Evolutionary conservation across 768 basidiomycete genomes (phyloP), one percentile per base, ranked within the genome.

Genomic region (Coprinopsis cinerea): DNA sequence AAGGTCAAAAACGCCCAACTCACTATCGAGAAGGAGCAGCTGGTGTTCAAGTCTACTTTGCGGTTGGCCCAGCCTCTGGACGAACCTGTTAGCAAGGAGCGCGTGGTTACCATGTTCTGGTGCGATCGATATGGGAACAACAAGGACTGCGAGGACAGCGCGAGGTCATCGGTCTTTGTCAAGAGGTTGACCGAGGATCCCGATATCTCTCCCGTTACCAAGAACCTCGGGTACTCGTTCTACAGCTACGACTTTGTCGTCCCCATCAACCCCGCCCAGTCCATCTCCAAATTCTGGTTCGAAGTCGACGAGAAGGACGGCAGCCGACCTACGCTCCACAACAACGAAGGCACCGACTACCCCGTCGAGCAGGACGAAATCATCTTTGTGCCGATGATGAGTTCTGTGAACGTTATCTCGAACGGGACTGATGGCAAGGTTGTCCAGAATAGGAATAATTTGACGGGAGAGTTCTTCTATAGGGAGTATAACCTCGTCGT

Each of bases 241-340:
- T 61, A 67, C 30, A 67, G 69, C 54, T 77, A 74, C 60, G 60
- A 70, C 47, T 75, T 73, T 52, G 57, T 71, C n/a, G 71, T 71
- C 4, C 69, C 69, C 2, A 64, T 76, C 49, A 58, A 70, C 55
- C 53, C 67, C 5, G 50, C 64, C 4, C 60, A 59, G 7, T 75
- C 74, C n/a, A 66, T 78, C 46, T 67, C 72, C 26, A 71, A 69
- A 27, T 76, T 76, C 58, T 76, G 74, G 74, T 78, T 78, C 57
- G 61, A 67, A 23, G 70, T 76, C 5, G 67, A 76, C 51, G 73
- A 76, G 51, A 65, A 67, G 24, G 63, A 74, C 51, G 75, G 74
- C 10, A 69, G 64, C 32, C 58, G 60, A 1, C 48, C 65, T 5
- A 66, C 66, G 1, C 59, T 58, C 1, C 67, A 73, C 48, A 64